phyloP scores from a whole-genome alignment of 129 eudicot genomes.

The Cynara cardunculus region DNA sequence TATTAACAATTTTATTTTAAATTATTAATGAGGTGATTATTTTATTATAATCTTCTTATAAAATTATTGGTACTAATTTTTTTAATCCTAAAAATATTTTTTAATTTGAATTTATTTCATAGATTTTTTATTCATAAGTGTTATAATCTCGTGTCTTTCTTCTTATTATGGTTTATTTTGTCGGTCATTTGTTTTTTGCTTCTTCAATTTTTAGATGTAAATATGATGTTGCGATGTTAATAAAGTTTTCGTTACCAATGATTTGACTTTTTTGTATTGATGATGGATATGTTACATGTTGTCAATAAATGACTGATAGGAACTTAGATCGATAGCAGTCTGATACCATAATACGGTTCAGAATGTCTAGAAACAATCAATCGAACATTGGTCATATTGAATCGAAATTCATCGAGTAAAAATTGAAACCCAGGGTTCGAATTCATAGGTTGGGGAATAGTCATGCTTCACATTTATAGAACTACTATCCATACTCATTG shows the following conservation, averaged over 20 bases:
- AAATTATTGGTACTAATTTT: background rate
- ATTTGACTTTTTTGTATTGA: background rate
- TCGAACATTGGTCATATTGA: too few species aligned
- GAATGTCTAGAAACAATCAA: too few species aligned
- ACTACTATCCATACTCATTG: background rate
- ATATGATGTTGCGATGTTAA: background rate
- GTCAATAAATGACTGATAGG: background rate
- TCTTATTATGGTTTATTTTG: background rate
- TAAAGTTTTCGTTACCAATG: background rate
- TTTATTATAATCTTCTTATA: background rate
- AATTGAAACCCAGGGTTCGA: too few species aligned
- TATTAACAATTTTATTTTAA: background rate
- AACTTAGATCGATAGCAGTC: background rate
- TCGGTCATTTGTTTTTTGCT: background rate
- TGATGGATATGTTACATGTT: background rate
- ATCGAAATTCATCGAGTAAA: too few species aligned
- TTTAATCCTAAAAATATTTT: background rate
- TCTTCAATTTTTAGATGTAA: background rate
- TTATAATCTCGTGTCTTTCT: background rate
- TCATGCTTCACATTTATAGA: background rate
- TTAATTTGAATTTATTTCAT: background rate
- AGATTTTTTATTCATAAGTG: background rate
- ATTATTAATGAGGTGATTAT: background rate
- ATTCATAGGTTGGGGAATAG: too few species aligned
- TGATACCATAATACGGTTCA: background rate